phyloP scores from a whole-genome alignment of 2,329 filamentous ascomycete species.

The Podosphaera fusca region DNA sequence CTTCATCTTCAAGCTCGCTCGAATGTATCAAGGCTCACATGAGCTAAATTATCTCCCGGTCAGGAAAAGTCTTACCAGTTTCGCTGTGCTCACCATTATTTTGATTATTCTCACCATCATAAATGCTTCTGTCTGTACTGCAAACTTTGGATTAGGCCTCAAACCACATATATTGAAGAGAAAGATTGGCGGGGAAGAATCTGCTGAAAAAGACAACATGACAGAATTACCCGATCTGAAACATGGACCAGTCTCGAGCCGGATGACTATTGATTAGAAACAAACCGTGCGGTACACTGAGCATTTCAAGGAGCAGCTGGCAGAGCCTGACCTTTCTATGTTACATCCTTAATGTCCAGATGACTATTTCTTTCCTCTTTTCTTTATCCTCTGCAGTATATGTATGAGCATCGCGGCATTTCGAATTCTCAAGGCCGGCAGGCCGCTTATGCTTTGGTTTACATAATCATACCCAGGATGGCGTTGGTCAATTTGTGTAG shows the following conservation, averaged over 20 bases:
- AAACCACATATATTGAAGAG: conserved; percentile 59
- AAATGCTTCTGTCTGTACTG: conserved; percentile 68
- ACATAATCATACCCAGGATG: conserved; percentile 1
- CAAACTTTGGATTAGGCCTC: conserved; percentile 74
- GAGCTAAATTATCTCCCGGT: conserved; percentile 48
- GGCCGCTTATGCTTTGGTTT: neutral
- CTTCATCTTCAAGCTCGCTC: conserved; percentile 93
- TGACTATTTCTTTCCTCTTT: neutral
- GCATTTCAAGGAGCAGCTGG: conserved; percentile 7
- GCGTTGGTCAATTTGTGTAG: neutral
- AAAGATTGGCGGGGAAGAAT: conserved; percentile 22
- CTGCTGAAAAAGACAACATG: conserved; percentile 26
- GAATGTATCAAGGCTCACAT: conserved; percentile 59
- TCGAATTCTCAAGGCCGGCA: neutral
- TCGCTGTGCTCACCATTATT: conserved; percentile 78
- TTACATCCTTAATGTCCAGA: neutral
- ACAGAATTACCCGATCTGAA: conserved; percentile 21
- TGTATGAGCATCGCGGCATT: neutral
- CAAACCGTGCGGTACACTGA: conserved; percentile 1
- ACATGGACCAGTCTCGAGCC: conserved; percentile 18
- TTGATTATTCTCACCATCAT: conserved; percentile 72
- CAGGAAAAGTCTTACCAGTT: conserved; percentile 68
- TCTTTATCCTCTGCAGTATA: neutral
- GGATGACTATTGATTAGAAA: conserved; percentile 27
- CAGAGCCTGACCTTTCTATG: neutral